Base-by-base conservation (phyloP, 345 rosid species). In the Draba incana region DNA sequence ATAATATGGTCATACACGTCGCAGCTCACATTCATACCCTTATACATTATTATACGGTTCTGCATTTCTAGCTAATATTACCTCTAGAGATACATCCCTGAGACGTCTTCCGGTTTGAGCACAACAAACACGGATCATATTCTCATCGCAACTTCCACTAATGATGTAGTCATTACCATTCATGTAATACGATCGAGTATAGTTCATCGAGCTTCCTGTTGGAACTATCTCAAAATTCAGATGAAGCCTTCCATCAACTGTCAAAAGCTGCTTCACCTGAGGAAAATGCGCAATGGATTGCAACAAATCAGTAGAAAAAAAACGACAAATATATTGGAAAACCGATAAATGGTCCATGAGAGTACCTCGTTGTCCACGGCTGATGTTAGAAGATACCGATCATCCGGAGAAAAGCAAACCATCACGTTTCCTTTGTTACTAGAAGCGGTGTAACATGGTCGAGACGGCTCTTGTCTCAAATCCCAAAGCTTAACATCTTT, bases 351-450 rank as follows among this genome's bases (percentile, higher is more conserved):
- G 45, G 45, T 67, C 48, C 24, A 41, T n/a, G 24, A 48, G 39
- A 55, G 25, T 82, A 93, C 98, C 98, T 90, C 97, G 70, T 93
- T 93, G 81, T 93, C 98, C 50, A 93, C 92, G 50, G 98, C 97
- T 69, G 98, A 93, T 42, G 79, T 83, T 8, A 93, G 92, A 80
- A 90, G 97, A 78, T 93, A 93, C 41, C 87, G 94, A 87, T 93
- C 98, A 76, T 93, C 98, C 1, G 94, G 94, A 69, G 98, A 93
- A 81, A 93, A 93, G 86, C 98, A 90, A 74, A 90, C 96, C 98
- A 93, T 93, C 46, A 90, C 98, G 76, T 90, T 93, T 78, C 98
- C 97, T 68, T 78, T 87, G 10, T 89, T 84, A 73, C 97, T 88
- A 69, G 91, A 78, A 57, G 81, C 78, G 11, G 97, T 86, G 65